Evolutionary conservation across 192 early-diverging fungal species (phyloP), one percentile per base, ranked within the genome.

Genomic region (Physocladia obscura): DNA sequence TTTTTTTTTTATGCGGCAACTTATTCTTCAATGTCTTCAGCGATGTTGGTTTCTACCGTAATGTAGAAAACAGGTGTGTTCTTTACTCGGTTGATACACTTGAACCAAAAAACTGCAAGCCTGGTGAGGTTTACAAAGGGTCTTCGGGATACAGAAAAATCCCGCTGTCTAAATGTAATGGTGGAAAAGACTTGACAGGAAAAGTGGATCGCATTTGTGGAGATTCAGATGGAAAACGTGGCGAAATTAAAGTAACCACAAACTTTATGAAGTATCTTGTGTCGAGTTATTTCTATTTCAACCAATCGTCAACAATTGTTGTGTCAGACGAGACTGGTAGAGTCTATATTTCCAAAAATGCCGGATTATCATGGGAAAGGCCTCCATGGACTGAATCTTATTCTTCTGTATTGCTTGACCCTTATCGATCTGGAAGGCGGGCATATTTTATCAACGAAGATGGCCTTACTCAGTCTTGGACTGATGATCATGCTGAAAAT

Each of bases 111-210:
- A 78, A 82, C 48, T 96, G 96, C 70, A 80, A 78, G 19, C 86
- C 76, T 0, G 91, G 90, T 31, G 75, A 75, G 15, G 82, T 72
- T 2, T 98, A 92, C 76, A 62, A 62, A 51, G 90, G 89, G 19
- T 82, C 86, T 17, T 91, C 91, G 22, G 94, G 95, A 21, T 97
- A 95, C 75, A 79, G 82, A 17, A 94, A 91, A 59, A 87, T 91
- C 24, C 67, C 84, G 2, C 79, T 84, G 32, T 91, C 91, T 40
- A 76, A 84, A 54, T 99, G 97, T 75, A 75, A 75, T 19, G 93
- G 87, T 51, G 94, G 93, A 15, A 39, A 81, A 1, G 84, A 94
- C 40, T 65, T 91, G 56, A 67, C 81, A 0, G 58, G 85, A 37
- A 82, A 85, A 34, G 82, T 89, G 3, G 73, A 91, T 38, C 83